phyloP scores from a whole-genome alignment of 768 basidiomycete species.

The Collybia mongolica region DNA sequence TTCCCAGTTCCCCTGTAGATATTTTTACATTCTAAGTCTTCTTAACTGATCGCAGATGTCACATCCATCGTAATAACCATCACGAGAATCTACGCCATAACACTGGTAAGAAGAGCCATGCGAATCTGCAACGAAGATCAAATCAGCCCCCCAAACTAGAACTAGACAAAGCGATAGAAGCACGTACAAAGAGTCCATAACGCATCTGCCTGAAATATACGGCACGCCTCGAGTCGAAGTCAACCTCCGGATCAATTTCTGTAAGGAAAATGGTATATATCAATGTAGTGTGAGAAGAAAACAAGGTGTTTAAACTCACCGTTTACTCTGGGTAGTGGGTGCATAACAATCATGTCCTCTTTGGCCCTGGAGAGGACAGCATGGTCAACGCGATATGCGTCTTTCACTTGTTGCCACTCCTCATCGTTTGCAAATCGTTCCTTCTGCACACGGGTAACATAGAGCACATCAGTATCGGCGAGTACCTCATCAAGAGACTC shows the following conservation, averaged over 20 bases:
- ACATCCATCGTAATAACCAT: too few species aligned
- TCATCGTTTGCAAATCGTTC: conserved; percentile 81
- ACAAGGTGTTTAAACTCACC: conserved; percentile 41
- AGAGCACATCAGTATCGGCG: conserved; percentile 91
- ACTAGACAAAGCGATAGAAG: neutral
- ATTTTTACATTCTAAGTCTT: too few species aligned
- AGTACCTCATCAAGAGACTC: conserved; percentile 92
- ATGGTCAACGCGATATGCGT: conserved; percentile 91
- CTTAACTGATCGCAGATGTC: too few species aligned
- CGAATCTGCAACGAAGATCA: conserved; percentile 47
- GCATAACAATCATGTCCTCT: conserved; percentile 98
- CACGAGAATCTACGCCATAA: conserved; percentile 32
- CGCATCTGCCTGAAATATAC: conserved; percentile 99
- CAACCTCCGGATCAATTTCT: conserved; percentile 99
- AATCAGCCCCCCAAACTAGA: neutral
- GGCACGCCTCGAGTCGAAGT: conserved; percentile 91
- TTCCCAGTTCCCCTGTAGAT: too few species aligned
- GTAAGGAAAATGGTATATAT: conserved; percentile 12
- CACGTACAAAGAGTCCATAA: conserved; percentile 94
- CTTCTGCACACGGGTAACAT: conserved; percentile 94
- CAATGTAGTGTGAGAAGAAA: neutral
- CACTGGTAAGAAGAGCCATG: conserved; percentile 78
- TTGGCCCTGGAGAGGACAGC: conserved; percentile 91
- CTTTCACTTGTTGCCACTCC: conserved; percentile 91
- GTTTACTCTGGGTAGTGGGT: conserved; percentile 93